Percentiles rank a stretch among this genome's conserved stretches.
Evolutionary conservation across 495 filamentous ascomycete species (phyloP).

Genomic region (Penicillium paxilli): DNA sequence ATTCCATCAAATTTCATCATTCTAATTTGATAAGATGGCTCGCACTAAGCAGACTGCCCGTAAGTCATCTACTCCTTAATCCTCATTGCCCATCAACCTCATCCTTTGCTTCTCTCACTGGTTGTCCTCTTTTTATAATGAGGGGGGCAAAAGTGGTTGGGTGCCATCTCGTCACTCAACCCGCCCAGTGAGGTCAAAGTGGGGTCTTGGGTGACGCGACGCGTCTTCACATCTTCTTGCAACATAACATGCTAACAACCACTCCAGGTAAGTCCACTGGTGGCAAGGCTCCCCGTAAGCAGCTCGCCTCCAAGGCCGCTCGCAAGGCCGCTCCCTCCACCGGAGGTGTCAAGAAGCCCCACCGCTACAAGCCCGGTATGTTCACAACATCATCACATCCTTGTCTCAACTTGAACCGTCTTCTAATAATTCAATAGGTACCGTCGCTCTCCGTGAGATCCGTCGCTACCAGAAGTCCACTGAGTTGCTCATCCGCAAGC

Average conservation of each 20-base stretch:
- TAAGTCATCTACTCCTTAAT: constrained; percentile 49
- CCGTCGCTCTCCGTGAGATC: constrained; percentile 99
- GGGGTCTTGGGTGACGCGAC: constrained; percentile 1
- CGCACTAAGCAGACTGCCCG: constrained; percentile 99
- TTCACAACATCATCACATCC: constrained; percentile 3
- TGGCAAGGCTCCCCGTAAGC: constrained; percentile 99
- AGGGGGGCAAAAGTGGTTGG: no score
- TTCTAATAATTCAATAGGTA: constrained; percentile 57
- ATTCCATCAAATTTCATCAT: constrained; percentile 46
- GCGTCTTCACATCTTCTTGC: constrained; percentile 21
- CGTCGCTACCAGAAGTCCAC: constrained; percentile 99
- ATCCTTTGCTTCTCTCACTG: neutral
- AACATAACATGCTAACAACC: constrained; percentile 41
- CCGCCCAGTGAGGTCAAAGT: neutral
- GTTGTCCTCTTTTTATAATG: neutral
- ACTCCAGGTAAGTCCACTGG: constrained; percentile 85
- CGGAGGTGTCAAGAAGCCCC: constrained; percentile 99
- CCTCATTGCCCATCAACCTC: constrained; percentile 5
- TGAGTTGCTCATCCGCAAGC: constrained; percentile 99
- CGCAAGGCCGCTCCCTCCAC: constrained; percentile 75
- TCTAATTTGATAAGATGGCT: constrained; percentile 67
- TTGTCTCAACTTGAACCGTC: neutral
- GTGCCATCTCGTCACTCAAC: neutral
- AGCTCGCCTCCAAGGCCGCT: constrained; percentile 86
- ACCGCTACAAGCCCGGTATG: constrained; percentile 98